Base-by-base conservation (phyloP, 1,284 basidiomycete species). In the Earliella scabrosa region DNA sequence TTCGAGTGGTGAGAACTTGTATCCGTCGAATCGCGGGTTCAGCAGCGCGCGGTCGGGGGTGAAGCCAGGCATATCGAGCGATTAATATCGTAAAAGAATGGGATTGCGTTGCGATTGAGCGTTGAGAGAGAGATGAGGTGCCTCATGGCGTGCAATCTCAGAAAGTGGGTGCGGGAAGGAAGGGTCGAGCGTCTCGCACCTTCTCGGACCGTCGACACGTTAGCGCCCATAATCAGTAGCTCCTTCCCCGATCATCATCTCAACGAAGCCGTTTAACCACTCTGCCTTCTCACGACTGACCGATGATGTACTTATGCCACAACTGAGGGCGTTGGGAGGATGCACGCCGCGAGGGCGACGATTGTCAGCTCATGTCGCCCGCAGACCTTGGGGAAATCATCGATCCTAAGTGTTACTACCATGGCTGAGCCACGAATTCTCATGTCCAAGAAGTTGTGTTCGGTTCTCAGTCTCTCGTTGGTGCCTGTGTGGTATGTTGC, bases 11-110 rank as follows among this genome's bases (percentile, higher is more conserved):
- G 85, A 78, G 35, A 95, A 79, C 67, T 85, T 92, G 73, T 95
- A 95, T 1, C 89, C 88, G 63, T 95, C 91, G 59, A 95, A 95
- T 63, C 88, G 90, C 2, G 89, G 84, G 64, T 93, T 93, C n/a
- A 90, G 72, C 4, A 93, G 77, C 32, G 72, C 60, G 26, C 75
- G 76, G 24, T 74, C 69, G 3, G 77, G 75, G 18, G 66, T 63
- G 56, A 81, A 79, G 2, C 39, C 40, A 20, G 63, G 20, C 65
- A 66, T 66, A 13, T n/a, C 5, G 14, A 23, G 3, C 9, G n/a
- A 11, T 24, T 3, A 8, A 14, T 18, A 41, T 5, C 39, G 39
- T n/a, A n/a, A n/a, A n/a, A n/a, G n/a, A n/a, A n/a, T n/a, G n/a
- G n/a, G n/a, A n/a, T n/a, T n/a, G n/a, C n/a, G n/a, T n/a, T n/a